Evolutionary conservation across 306 rosid species (phyloP).

Genomic region (Hippophae gyantsensis): DNA sequence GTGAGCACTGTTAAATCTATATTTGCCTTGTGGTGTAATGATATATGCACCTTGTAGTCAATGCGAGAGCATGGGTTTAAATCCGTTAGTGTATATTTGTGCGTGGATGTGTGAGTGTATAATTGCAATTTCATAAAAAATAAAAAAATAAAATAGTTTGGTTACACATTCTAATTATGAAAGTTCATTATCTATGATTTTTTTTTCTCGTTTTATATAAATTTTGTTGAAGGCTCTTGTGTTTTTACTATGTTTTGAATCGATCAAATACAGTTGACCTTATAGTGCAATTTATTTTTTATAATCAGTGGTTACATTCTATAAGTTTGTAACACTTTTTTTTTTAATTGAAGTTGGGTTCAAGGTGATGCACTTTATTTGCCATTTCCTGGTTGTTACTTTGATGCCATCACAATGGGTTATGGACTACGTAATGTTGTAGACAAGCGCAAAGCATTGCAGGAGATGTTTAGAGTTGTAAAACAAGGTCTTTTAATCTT

Average conservation of each 20-base stretch:
- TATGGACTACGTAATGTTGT: constrained; percentile 85
- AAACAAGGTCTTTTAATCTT: constrained; percentile 47
- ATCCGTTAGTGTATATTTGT: too few relatives aligned
- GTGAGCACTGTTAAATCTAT: constrained; percentile 53
- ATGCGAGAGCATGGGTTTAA: too few relatives aligned
- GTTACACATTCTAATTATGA: too few relatives aligned
- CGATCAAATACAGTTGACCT: too few relatives aligned
- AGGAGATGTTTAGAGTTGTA: constrained; percentile 61
- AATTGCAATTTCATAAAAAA: too few relatives aligned
- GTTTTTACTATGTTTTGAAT: neutral
- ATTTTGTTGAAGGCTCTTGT: too few relatives aligned
- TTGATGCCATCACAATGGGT: constrained; percentile 88
- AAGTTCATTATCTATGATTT: too few relatives aligned
- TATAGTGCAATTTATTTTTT: neutral
- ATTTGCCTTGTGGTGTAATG: too few relatives aligned
- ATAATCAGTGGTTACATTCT: constrained; percentile 1
- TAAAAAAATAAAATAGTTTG: too few relatives aligned
- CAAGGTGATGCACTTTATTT: constrained; percentile 90
- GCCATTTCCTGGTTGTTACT: constrained; percentile 58
- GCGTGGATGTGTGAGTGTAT: too few relatives aligned
- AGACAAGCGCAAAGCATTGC: constrained; percentile 56
- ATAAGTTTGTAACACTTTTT: constrained; percentile 6
- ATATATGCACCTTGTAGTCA: too few relatives aligned
- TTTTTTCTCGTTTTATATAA: too few relatives aligned
- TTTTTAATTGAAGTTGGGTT: constrained; percentile 55